Base-by-base conservation (phyloP, 441 rosid species). In the Iberis amara region DNA sequence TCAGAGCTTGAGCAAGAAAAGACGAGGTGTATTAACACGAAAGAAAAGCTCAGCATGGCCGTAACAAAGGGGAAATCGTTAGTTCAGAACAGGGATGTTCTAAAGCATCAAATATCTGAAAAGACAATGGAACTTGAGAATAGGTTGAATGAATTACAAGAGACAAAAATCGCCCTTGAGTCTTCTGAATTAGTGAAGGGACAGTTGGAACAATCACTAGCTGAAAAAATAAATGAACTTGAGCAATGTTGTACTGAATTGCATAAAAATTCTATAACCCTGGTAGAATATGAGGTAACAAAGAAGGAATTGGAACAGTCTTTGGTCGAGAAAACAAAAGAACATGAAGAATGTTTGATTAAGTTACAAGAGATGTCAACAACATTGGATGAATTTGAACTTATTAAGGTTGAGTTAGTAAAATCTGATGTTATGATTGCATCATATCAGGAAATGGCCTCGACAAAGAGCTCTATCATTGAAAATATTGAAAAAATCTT, bases 31-130 rank as follows among this genome's bases (percentile, higher is more conserved):
- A 64, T 77, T 72, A 85, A 76, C 73, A 74, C 94, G 32, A 91
- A 85, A 70, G 98, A 87, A 73, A 91, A 91, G 75, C 95, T 91
- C 64, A 78, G 86, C 70, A 70, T 91, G 89, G 98, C 98, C 5
- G 98, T 91, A 49, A 83, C 95, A 6, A 91, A 83, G 71, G 98
- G 98, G 23, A 91, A 91, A 70, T 89, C 94, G 15, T 66, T 91
- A 77, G 88, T 91, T 73, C 98, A 91, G 81, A 82, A 79, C 55
- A 81, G 96, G 38, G 96, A 85, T 62, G 81, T 76, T 5, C 73
- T 91, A 63, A 87, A 79, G 82, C 90, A 77, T 56, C 76, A 90
- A 59, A 68, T 91, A 57, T 79, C 83, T 28, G 89, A 79, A 52
- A 87, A 76, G 74, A 64, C 78, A 5, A 71, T 56, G 15, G 95